Conservation (phyloP, 1,284 basidiomycete species). For the Neotropicomus parvogracilis region DNA sequence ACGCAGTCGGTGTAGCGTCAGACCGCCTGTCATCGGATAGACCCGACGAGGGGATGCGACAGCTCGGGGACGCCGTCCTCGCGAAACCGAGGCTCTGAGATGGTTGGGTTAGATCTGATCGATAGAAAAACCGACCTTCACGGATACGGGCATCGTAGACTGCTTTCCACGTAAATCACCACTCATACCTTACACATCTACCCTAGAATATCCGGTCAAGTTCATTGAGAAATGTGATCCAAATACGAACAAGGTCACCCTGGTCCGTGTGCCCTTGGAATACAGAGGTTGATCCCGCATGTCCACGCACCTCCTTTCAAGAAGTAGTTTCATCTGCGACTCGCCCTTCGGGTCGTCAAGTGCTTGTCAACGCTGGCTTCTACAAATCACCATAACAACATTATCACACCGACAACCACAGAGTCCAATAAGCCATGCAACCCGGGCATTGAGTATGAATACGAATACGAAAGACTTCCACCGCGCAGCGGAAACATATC, state of each 20-base stretch:
- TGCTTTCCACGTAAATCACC: conserved; percentile 5
- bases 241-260: too few species aligned
- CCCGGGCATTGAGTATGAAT: neutral
- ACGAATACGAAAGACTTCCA: neutral
- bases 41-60: neutral
- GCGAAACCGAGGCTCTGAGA: conserved; percentile 23
- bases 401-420: neutral
- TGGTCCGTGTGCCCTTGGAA: too few species aligned
- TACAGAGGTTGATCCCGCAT: too few species aligned
- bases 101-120: neutral
- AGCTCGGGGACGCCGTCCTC: conserved; percentile 1
- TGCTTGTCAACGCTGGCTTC: too few species aligned
- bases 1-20: neutral
- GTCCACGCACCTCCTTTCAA: too few species aligned
- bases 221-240: too few species aligned
- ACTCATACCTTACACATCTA: conserved; percentile 8
- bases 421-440: neutral
- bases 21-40: neutral
- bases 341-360: too few species aligned
- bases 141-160: neutral
- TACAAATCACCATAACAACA: too few species aligned
- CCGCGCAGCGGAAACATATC: neutral
- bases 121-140: neutral
- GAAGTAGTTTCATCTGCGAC: too few species aligned
- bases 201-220: too few species aligned